A percentile compares a stretch with the other conserved stretches of the same genome.
phyloP scores from a whole-genome alignment of 108 stramenopile species.

The Pseudonitzschia multistriata region DNA sequence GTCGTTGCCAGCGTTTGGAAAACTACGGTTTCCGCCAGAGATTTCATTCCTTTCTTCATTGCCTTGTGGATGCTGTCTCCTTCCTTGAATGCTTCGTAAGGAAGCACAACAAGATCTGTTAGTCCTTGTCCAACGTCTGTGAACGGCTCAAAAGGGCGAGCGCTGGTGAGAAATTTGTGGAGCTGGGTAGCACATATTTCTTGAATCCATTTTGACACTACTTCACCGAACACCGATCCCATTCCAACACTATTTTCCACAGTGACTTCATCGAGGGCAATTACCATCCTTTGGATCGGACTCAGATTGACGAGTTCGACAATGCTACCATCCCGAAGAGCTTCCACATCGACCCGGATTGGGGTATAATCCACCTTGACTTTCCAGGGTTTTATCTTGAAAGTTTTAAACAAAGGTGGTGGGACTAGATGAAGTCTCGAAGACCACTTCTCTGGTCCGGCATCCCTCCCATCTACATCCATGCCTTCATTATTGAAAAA shows the following conservation, averaged over 20 bases:
- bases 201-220: constrained; percentile 63
- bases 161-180: constrained; percentile 79
- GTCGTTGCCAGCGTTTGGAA: constrained; percentile 67
- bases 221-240: constrained; percentile 57
- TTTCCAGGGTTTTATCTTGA: constrained; percentile 70
- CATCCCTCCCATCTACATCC: neutral
- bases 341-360: constrained; percentile 59
- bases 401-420: constrained; percentile 56
- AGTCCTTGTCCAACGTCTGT: constrained; percentile 59
- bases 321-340: constrained; percentile 70
- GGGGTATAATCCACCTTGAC: constrained; percentile 84
- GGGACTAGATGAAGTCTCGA: constrained; percentile 36
- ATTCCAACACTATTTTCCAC: constrained; percentile 61
- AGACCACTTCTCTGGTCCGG: constrained; percentile 15
- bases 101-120: constrained; percentile 69
- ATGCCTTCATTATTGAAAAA: constrained; percentile 54
- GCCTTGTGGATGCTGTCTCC: constrained; percentile 55
- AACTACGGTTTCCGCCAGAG: constrained; percentile 65
- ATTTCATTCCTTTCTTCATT: constrained; percentile 53
- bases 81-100: constrained; percentile 58
- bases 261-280: constrained; percentile 61
- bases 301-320: constrained; percentile 82
- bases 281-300: constrained; percentile 80
- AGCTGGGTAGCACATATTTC: constrained; percentile 81
- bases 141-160: constrained; percentile 72